These are phyloP conservation scores for Geotrichum histeridarum DNA, from an alignment of 1,139 yeast species.

Conservation along the genomic window DNA sequence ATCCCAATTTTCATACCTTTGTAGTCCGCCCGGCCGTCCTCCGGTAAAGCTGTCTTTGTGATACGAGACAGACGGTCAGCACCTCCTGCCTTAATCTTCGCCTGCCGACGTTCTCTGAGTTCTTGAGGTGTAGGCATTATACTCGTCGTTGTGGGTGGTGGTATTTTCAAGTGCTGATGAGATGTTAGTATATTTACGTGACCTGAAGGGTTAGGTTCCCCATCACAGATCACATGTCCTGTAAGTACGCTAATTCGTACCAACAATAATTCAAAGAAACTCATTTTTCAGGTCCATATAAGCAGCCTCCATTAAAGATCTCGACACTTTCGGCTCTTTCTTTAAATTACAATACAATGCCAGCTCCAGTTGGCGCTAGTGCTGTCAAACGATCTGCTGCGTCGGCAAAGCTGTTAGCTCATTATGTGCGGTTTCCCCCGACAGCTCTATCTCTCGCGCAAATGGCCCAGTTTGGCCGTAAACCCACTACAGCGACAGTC, in stretches of 20 bases:
- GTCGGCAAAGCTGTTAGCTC: slow-evolving; percentile 33
- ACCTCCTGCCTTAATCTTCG: slow-evolving; percentile 35
- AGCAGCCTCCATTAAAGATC: too few species aligned
- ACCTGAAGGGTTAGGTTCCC: too few species aligned
- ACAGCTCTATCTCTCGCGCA: slow-evolving; percentile 80
- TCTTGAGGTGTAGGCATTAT: slow-evolving; percentile 25
- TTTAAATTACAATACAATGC: too few species aligned
- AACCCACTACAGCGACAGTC: slow-evolving; percentile 70
- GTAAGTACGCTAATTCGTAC: too few species aligned
- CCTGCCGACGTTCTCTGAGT: slow-evolving; percentile 39
- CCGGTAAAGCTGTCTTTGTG: slow-evolving; percentile 25
- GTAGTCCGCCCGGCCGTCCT: slow-evolving; percentile 6
- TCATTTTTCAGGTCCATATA: too few species aligned
- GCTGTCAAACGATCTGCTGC: background rate
- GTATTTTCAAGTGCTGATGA: too few species aligned
- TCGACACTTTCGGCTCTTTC: too few species aligned
- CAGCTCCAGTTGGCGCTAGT: background rate
- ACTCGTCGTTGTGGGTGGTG: background rate
- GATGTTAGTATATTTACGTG: too few species aligned
- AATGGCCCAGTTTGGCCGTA: slow-evolving; percentile 86
- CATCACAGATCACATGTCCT: too few species aligned
- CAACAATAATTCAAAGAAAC: too few species aligned
- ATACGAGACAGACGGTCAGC: slow-evolving; percentile 37
- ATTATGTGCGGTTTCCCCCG: slow-evolving; percentile 70
- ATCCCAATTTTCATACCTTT: slow-evolving; percentile 5